A percentile compares a stretch with the other conserved stretches of the same genome.
phyloP scores from a whole-genome alignment of 768 basidiomycete genomes.

The Cubamyces lactineus region DNA sequence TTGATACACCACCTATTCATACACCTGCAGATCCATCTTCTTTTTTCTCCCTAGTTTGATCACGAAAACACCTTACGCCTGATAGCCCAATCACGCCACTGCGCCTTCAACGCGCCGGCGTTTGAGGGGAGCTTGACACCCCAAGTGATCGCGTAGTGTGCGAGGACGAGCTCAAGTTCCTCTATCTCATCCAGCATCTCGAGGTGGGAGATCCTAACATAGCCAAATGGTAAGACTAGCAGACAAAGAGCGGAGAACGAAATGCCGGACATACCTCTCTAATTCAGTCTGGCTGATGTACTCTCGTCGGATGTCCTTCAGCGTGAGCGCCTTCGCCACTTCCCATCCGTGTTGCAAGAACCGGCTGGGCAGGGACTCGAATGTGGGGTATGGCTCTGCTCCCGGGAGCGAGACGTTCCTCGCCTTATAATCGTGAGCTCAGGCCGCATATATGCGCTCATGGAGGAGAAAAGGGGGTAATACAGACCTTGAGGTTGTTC shows the following conservation, averaged over 20 bases:
- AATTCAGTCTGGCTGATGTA: slow-evolving; percentile 55
- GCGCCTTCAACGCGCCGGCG: slow-evolving; percentile 1
- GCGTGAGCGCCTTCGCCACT: slow-evolving; percentile 56
- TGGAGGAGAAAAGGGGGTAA: not conserved
- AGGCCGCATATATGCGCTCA: not conserved
- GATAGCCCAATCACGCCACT: slow-evolving; percentile 28
- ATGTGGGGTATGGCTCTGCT: slow-evolving; percentile 59
- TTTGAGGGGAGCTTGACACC: slow-evolving; percentile 35
- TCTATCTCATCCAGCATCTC: slow-evolving; percentile 95
- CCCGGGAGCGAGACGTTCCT: slow-evolving; percentile 79
- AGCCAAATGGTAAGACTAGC: not conserved
- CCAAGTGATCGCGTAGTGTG: slow-evolving; percentile 92
- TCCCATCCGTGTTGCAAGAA: slow-evolving; percentile 64
- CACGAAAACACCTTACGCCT: not conserved
- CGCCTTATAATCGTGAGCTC: slow-evolving; percentile 44
- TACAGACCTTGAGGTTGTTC: slow-evolving; percentile 74
- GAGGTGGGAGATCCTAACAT: slow-evolving; percentile 67
- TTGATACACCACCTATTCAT: too few species aligned
- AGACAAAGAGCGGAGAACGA: not conserved
- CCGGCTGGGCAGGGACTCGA: slow-evolving; percentile 58
- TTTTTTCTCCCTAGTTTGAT: too few species aligned
- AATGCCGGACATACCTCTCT: slow-evolving; percentile 49
- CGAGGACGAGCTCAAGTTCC: slow-evolving; percentile 87
- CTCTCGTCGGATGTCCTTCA: slow-evolving; percentile 67
- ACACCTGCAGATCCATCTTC: too few species aligned